These are phyloP conservation scores for Nannochloropsis gaditana DNA, from an alignment of 108 stramenopile genomes.

Conservation along the genomic window DNA sequence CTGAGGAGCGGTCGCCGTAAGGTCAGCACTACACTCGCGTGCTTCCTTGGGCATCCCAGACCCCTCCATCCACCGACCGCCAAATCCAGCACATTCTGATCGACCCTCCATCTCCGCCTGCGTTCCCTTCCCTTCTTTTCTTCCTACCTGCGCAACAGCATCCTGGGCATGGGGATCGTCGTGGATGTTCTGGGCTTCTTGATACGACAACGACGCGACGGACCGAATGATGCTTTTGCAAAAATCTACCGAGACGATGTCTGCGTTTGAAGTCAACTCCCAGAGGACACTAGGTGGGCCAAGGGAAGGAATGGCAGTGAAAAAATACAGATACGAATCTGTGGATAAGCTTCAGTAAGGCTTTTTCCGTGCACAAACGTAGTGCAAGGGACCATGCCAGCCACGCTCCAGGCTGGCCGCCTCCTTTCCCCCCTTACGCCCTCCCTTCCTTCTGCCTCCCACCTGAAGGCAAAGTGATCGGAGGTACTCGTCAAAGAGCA, in stretches of 20 bases:
- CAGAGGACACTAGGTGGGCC: background rate
- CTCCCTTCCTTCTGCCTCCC: background rate
- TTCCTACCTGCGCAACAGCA: background rate
- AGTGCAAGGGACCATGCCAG: no score
- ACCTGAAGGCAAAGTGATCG: constrained; percentile 63
- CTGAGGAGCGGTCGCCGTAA: background rate
- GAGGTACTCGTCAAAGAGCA: constrained; percentile 87
- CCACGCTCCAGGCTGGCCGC: background rate
- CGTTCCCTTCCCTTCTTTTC: background rate
- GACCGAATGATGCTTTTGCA: constrained; percentile 88
- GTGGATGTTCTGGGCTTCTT: constrained; percentile 86
- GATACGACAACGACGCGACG: constrained; percentile 87
- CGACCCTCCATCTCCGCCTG: background rate
- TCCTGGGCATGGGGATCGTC: constrained; percentile 69
- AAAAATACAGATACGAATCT: no score
- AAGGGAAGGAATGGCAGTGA: background rate
- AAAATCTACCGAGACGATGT: constrained; percentile 68
- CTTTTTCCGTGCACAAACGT: no score
- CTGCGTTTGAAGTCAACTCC: background rate
- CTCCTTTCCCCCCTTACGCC: background rate
- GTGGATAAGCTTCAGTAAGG: no score
- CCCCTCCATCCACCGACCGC: no score
- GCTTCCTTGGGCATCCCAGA: no score
- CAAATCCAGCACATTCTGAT: background rate
- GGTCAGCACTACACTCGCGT: background rate